Percentiles rank a stretch among this genome's conserved stretches.
phyloP scores from a whole-genome alignment of 179 eudicot species.

The Vitellaria paradoxa region DNA sequence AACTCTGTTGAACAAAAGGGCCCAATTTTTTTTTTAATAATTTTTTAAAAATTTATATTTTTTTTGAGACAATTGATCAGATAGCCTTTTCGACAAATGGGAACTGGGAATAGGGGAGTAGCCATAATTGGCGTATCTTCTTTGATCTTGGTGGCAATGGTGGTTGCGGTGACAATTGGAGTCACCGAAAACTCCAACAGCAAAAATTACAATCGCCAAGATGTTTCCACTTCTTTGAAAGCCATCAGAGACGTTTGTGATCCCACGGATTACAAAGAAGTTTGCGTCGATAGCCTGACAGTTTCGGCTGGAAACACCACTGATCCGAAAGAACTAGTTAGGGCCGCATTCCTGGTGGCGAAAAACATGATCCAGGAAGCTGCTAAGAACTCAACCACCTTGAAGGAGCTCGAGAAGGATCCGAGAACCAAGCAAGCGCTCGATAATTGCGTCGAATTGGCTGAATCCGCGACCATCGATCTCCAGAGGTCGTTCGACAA shows the following conservation, averaged over 20 bases:
- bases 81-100: background rate
- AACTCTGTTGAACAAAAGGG: background rate
- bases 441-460: slow-evolving; percentile 39
- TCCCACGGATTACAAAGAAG: slow-evolving; percentile 37
- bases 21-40: background rate
- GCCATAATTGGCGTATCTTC: slow-evolving; percentile 22
- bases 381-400: slow-evolving; percentile 16
- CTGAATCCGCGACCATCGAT: slow-evolving; percentile 30
- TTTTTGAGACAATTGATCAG: background rate
- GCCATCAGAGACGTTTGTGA: slow-evolving; percentile 46
- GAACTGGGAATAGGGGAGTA: slow-evolving; percentile 11
- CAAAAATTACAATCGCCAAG: background rate
- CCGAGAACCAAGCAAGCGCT: slow-evolving; percentile 25
- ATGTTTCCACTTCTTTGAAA: slow-evolving; percentile 29
- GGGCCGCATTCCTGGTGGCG: slow-evolving; percentile 41
- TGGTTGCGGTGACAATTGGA: slow-evolving; percentile 25
- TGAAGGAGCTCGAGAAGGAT: slow-evolving; percentile 18
- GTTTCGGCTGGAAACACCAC: slow-evolving; percentile 21
- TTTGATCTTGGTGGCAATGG: slow-evolving; percentile 33
- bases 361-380: slow-evolving; percentile 39
- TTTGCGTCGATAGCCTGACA: slow-evolving; percentile 38
- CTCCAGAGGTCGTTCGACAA: slow-evolving; percentile 41
- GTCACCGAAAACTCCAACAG: background rate
- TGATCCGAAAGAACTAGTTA: slow-evolving; percentile 51
- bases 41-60: background rate